Percentiles rank a stretch among this genome's conserved stretches.
Conservation (phyloP, 2,329 filamentous ascomycete genomes). For the Drechslera avenae region DNA sequence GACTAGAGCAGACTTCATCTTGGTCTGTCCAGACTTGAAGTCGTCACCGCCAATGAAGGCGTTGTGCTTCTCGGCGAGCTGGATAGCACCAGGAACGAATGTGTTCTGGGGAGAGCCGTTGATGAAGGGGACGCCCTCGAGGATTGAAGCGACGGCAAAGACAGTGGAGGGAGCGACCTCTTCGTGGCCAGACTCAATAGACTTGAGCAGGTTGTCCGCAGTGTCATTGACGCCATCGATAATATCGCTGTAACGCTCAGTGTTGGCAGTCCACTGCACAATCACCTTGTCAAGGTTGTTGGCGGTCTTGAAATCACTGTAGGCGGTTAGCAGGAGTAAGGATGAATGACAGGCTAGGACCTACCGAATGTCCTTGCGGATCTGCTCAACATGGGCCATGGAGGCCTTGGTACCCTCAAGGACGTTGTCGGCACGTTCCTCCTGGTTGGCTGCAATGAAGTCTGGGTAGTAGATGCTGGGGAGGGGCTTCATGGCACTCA, state of each 20-base stretch:
- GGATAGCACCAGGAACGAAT: slow-evolving; percentile 89
- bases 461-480: slow-evolving; percentile 98
- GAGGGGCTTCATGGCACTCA: slow-evolving; percentile 84
- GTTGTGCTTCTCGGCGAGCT: slow-evolving; percentile 83
- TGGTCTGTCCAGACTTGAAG: slow-evolving; percentile 99
- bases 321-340: slow-evolving; percentile 7
- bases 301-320: slow-evolving; percentile 79
- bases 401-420: slow-evolving; percentile 82
- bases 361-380: slow-evolving; percentile 88
- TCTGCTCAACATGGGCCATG: slow-evolving; percentile 86
- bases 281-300: slow-evolving; percentile 93
- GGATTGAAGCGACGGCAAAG: slow-evolving; percentile 92
- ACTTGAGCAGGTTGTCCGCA: slow-evolving; percentile 85
- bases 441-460: slow-evolving; percentile 99
- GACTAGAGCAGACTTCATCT: slow-evolving; percentile 99
- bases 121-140: slow-evolving; percentile 92
- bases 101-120: slow-evolving; percentile 99
- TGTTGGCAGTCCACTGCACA: slow-evolving; percentile 98
- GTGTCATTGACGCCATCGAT: slow-evolving; percentile 92
- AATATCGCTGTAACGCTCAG: slow-evolving; percentile 92
- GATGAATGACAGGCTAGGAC: slow-evolving; percentile 20
- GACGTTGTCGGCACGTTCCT: slow-evolving; percentile 91
- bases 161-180: slow-evolving; percentile 96
- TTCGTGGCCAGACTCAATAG: slow-evolving; percentile 83
- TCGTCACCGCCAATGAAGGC: slow-evolving; percentile 97